Base-by-base conservation (phyloP, 2,329 filamentous ascomycete species). In the Sclerotinia sclerotiorum region DNA sequence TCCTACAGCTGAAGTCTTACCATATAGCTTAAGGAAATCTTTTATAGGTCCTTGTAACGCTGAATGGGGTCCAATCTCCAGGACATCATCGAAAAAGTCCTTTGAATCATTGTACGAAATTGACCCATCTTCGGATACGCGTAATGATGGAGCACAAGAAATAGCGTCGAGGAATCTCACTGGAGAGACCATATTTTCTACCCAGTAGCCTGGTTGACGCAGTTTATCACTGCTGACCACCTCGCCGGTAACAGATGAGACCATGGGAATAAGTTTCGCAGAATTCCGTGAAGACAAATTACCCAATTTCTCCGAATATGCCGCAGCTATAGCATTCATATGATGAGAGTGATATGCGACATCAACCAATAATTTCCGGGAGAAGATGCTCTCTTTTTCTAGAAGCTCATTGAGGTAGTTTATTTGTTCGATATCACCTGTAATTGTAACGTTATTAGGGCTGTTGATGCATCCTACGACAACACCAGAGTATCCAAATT, bases 101-200 rank as follows among this genome's bases (percentile, higher is more conserved):
- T 65, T 48, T 21, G 39, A 35, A 27, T 3, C 8, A 15, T 65
- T 3, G n/a, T 42, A 27, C 39, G n/a, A 10, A 55, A 35, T 55
- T 7, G 2, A 8, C 27, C 42, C 51, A 11, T 55, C 3, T 11
- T 24, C 17, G n/a, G 27, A n/a, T 24, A 35, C 17, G 7, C 17
- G 17, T 24, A 29, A 5, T 63, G 60, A 63, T 15, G 29, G 24
- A 17, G 51, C 29, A 42, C 32, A 32, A 21, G 48, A 65, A 13
- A 55, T 19, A 7, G 65, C 61, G 7, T 68, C 42, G 15, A 56
- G 48, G 68, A 82, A 84, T 11, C 78, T 74, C 11, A 84, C 83
- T 0, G 79, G 79, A 1, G 78, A 80, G 1, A 80, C 76, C 73
- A 84, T 73, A 67, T 84, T 84, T 4, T 74, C 69, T 2, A 77